Evolutionary conservation across 2,329 filamentous ascomycete species (phyloP).

Genomic region (Nothomitra cinnamomea): DNA sequence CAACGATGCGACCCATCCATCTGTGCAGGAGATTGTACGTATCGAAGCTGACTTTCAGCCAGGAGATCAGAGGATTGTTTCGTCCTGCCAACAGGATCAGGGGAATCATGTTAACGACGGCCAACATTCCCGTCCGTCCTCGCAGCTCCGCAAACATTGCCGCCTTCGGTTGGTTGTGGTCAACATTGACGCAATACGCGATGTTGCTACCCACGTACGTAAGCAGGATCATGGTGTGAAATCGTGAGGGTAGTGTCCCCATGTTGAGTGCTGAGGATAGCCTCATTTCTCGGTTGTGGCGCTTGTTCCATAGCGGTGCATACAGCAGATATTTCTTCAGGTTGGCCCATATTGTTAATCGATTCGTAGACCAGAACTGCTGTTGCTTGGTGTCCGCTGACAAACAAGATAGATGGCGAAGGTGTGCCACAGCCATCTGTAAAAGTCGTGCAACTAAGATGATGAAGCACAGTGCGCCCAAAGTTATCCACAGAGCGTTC

Average conservation of each 20-base stretch:
- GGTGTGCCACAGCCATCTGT: conserved; percentile 6
- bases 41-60: conserved; percentile 61
- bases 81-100: conserved; percentile 57
- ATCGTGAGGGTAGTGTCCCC: conserved; percentile 62
- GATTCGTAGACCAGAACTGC: conserved; percentile 5
- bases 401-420: conserved; percentile 6
- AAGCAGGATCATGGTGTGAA: conserved; percentile 53
- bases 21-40: conserved; percentile 69
- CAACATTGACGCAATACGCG: conserved; percentile 56
- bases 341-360: background rate
- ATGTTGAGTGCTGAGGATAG: conserved; percentile 50
- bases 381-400: conserved; percentile 4
- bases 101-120: conserved; percentile 63
- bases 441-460: conserved; percentile 2
- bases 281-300: conserved; percentile 61
- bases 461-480: conserved; percentile 4
- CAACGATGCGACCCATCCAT: conserved; percentile 63
- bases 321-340: conserved; percentile 47
- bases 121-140: conserved; percentile 52
- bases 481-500: conserved; percentile 3
- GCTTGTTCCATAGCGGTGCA: conserved; percentile 54
- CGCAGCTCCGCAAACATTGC: conserved; percentile 35
- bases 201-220: conserved; percentile 58
- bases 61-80: conserved; percentile 60
- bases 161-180: conserved; percentile 33